These are phyloP conservation scores for Basidioascus undulatus DNA, from an alignment of 768 basidiomycete species.

Conservation along the genomic window DNA sequence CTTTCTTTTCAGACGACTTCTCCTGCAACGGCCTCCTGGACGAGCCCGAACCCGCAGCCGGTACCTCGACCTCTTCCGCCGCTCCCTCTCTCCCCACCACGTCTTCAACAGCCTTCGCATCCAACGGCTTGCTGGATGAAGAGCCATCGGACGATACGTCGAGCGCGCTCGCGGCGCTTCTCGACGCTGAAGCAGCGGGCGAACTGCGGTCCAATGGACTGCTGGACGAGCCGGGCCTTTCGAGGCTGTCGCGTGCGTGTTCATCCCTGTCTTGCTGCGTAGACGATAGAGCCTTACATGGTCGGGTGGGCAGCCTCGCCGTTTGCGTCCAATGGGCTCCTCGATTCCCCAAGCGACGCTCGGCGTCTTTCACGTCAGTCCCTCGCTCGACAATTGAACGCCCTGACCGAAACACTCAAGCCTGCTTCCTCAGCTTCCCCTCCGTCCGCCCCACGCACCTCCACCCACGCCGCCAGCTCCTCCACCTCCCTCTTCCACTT, in stretches of 20 bases:
- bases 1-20: too few species aligned
- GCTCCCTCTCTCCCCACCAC: not conserved
- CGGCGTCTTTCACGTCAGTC: too few species aligned
- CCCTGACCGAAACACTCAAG: too few species aligned
- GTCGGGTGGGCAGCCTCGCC: not conserved
- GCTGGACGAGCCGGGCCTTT: not conserved
- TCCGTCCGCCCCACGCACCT: too few species aligned
- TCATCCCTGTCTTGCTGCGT: too few species aligned
- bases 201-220: not conserved
- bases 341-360: too few species aligned
- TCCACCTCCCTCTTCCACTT: too few species aligned
- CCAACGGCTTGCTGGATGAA: slow-evolving; percentile 1
- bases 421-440: too few species aligned
- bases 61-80: not conserved
- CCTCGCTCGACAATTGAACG: too few species aligned
- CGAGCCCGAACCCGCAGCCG: not conserved
- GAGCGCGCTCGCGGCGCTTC: not conserved
- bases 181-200: not conserved
- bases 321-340: too few species aligned
- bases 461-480: too few species aligned
- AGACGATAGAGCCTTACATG: not conserved
- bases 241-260: too few species aligned
- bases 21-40: not conserved
- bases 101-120: not conserved
- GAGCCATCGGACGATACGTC: not conserved